A percentile compares a stretch with the other conserved stretches of the same genome.
Evolutionary conservation across 2,329 filamentous ascomycete genomes (phyloP).

Genomic region (Fusarium coicis): DNA sequence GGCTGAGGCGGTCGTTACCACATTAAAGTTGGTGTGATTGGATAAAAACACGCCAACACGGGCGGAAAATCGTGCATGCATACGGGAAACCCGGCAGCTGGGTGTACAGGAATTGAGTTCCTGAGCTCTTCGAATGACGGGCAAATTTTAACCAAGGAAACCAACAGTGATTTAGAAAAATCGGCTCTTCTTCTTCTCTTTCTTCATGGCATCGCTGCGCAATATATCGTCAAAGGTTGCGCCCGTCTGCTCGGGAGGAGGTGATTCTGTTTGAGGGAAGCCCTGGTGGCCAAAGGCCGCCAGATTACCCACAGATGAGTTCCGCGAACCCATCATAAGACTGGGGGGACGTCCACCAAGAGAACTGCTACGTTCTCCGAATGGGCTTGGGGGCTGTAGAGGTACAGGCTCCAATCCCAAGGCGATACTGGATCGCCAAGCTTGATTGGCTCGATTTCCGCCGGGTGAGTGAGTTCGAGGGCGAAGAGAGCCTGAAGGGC

Average conservation of each 20-base stretch:
- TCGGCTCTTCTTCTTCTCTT: constrained; percentile 55
- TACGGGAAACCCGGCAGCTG: neutral
- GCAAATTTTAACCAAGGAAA: neutral
- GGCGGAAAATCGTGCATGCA: constrained; percentile 7
- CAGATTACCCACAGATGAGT: constrained; percentile 52
- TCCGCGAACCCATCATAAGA: constrained; percentile 48
- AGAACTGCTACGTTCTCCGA: constrained; percentile 52
- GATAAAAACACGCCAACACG: constrained; percentile 5
- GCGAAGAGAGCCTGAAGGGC: constrained; percentile 50
- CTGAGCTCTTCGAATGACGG: constrained; percentile 2
- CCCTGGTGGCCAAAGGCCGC: constrained; percentile 38
- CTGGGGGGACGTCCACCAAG: constrained; percentile 48
- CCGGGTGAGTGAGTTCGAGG: constrained; percentile 54
- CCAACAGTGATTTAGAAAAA: constrained; percentile 49
- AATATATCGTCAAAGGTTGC: constrained; percentile 63
- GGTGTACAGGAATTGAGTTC: constrained; percentile 16
- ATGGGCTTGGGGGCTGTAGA: constrained; percentile 49
- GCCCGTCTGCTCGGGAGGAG: constrained; percentile 44
- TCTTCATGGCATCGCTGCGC: constrained; percentile 48
- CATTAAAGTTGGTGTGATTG: constrained; percentile 10
- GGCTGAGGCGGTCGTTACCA: neutral
- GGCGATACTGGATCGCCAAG: constrained; percentile 56
- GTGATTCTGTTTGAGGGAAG: constrained; percentile 32
- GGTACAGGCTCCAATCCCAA: constrained; percentile 57
- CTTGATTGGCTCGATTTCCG: constrained; percentile 48